Conservation (phyloP, 176 grass and related monocot species). For the Musa beccarii region DNA sequence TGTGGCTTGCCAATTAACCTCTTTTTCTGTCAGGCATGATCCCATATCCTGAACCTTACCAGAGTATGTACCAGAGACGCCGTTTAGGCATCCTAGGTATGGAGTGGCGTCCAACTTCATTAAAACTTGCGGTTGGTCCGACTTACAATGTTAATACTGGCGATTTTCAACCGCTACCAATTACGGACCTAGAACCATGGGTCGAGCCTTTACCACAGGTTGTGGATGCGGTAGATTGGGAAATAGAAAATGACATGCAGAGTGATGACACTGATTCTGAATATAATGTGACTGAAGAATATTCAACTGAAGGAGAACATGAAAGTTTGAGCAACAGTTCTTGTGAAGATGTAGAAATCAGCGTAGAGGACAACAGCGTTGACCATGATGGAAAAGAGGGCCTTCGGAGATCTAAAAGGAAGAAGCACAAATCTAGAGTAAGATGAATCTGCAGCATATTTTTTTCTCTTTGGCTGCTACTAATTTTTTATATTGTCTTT, state of each 20-base stretch:
- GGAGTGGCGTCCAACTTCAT: conserved; percentile 77
- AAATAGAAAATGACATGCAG: conserved; percentile 66
- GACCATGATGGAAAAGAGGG: conserved; percentile 34
- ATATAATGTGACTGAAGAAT: conserved; percentile 84
- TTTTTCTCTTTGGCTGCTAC: conserved; percentile 9
- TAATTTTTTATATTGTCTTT: conserved; percentile 18
- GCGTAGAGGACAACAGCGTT: conserved; percentile 37
- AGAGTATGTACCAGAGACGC: conserved; percentile 87
- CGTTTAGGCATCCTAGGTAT: conserved; percentile 75
- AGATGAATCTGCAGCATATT: conserved; percentile 15
- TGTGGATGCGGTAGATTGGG: conserved; percentile 67
- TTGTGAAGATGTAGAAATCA: conserved; percentile 50
- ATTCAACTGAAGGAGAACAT: conserved; percentile 59
- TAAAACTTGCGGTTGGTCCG: conserved; percentile 85
- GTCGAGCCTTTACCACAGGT: conserved; percentile 81
- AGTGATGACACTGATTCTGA: conserved; percentile 97
- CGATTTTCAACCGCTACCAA: conserved; percentile 82
- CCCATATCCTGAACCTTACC: conserved; percentile 89
- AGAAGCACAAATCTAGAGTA: conserved; percentile 63
- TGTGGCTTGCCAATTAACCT: conserved; percentile 23
- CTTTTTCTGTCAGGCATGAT: conserved; percentile 58
- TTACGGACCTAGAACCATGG: conserved; percentile 83
- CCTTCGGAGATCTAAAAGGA: conserved; percentile 69
- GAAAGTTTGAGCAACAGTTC: conserved; percentile 51
- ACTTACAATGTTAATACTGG: conserved; percentile 84